Conservation (phyloP, 2,329 filamentous ascomycete species). For the Beauveria rudraprayagi region DNA sequence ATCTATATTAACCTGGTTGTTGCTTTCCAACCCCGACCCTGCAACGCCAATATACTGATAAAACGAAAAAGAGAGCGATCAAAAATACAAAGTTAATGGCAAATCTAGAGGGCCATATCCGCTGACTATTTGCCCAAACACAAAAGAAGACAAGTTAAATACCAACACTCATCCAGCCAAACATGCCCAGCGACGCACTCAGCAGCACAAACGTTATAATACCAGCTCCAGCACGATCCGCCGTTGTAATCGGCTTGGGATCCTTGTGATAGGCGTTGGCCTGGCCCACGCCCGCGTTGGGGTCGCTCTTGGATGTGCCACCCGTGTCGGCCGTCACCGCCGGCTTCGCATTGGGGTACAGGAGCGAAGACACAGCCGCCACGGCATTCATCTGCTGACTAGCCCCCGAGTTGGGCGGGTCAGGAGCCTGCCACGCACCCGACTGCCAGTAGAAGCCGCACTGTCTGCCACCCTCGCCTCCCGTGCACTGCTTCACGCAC, state of each 20-base stretch:
- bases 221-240: slow-evolving; percentile 39
- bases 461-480: slow-evolving; percentile 36
- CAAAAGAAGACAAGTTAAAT: slow-evolving; percentile 14
- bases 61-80: neutral
- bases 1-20: neutral
- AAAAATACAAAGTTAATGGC: neutral
- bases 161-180: slow-evolving; percentile 42
- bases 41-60: slow-evolving; percentile 5
- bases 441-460: slow-evolving; percentile 50
- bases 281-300: slow-evolving; percentile 31
- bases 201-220: slow-evolving; percentile 40
- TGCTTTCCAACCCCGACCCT: slow-evolving; percentile 1
- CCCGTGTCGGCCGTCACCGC: slow-evolving; percentile 41
- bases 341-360: slow-evolving; percentile 33
- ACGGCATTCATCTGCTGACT: slow-evolving; percentile 54
- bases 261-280: slow-evolving; percentile 26
- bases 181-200: slow-evolving; percentile 30
- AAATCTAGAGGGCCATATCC: neutral
- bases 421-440: slow-evolving; percentile 41
- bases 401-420: slow-evolving; percentile 34
- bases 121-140: neutral
- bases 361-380: slow-evolving; percentile 44
- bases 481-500: slow-evolving; percentile 47
- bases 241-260: slow-evolving; percentile 31
- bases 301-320: slow-evolving; percentile 41